Evolutionary conservation across 1,284 basidiomycete genomes (phyloP).

Genomic region (Tilletia indica): DNA sequence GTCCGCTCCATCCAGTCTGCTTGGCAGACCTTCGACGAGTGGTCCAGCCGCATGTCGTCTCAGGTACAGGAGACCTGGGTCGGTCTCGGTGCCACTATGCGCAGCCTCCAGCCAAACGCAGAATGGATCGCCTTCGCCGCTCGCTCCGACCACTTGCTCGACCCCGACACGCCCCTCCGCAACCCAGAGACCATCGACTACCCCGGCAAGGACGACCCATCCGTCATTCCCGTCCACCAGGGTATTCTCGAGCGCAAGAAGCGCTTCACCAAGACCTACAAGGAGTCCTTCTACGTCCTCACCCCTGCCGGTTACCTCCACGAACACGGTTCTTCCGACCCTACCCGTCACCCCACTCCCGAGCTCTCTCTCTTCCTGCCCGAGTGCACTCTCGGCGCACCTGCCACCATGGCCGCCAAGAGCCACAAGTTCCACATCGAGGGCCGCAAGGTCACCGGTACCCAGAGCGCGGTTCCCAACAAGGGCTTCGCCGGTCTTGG

Average conservation of each 20-base stretch:
- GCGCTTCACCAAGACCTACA: conserved; percentile 86
- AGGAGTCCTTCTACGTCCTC: conserved; percentile 77
- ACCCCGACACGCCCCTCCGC: conserved; percentile 80
- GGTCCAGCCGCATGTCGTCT: conserved; percentile 77
- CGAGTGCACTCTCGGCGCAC: conserved; percentile 90
- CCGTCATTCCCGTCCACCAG: conserved; percentile 81
- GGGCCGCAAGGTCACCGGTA: conserved; percentile 71
- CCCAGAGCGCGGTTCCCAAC: conserved; percentile 65
- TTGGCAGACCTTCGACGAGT: conserved; percentile 96
- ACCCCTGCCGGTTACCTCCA: conserved; percentile 94
- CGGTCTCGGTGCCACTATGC: conserved; percentile 74
- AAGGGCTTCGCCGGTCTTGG: conserved; percentile 62
- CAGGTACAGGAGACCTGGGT: conserved; percentile 80
- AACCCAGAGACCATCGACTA: conserved; percentile 70
- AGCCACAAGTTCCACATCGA: conserved; percentile 98
- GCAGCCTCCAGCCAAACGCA: conserved; percentile 79
- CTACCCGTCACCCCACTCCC: conserved; percentile 66
- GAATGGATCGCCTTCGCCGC: conserved; percentile 98
- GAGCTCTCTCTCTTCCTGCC: conserved; percentile 89
- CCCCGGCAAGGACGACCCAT: conserved; percentile 89
- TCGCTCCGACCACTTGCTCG: conserved; percentile 88
- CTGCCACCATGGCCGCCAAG: conserved; percentile 69
- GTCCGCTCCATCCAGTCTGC: conserved; percentile 92
- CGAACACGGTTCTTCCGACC: conserved; percentile 81
- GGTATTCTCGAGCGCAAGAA: conserved; percentile 95